These are phyloP conservation scores for Aspergillus amoenus DNA, from an alignment of 2,329 filamentous ascomycete species.

Conservation along the genomic window DNA sequence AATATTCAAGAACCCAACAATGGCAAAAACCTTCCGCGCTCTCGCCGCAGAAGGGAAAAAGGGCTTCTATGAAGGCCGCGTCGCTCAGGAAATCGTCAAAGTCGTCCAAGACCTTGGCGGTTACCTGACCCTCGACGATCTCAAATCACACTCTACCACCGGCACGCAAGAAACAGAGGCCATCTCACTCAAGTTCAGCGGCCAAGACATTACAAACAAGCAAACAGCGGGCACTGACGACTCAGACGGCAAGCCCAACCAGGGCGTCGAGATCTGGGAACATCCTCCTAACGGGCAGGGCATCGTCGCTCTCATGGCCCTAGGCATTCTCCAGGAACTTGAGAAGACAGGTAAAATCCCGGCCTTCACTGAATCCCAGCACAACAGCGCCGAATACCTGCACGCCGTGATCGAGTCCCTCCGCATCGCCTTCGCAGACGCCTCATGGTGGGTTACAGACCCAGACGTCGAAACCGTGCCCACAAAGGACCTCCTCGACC, in stretches of 20 bases:
- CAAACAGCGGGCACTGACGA: conserved; percentile 47
- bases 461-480: conserved; percentile 72
- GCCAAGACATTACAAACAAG: conserved; percentile 58
- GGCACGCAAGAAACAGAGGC: conserved; percentile 80
- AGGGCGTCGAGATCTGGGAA: conserved; percentile 81
- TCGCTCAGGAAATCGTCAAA: conserved; percentile 78
- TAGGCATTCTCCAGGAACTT: conserved; percentile 86
- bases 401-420: conserved; percentile 87
- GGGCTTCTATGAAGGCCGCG: conserved; percentile 84
- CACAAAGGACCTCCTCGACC: conserved; percentile 65
- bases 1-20: conserved; percentile 79
- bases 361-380: conserved; percentile 66
- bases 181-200: conserved; percentile 76
- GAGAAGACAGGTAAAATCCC: conserved; percentile 74
- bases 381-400: conserved; percentile 78
- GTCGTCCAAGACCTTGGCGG: conserved; percentile 76
- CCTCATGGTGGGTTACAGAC: conserved; percentile 85
- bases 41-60: conserved; percentile 79
- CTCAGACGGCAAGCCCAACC: conserved; percentile 42
- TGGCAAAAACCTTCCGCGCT: conserved; percentile 77
- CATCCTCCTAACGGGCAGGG: conserved; percentile 96
- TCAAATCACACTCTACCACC: conserved; percentile 70
- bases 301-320: conserved; percentile 88
- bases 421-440: conserved; percentile 87
- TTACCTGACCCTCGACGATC: conserved; percentile 73